Evolutionary conservation across 768 basidiomycete genomes (phyloP).

Genomic region (Pleurotus ostreatus): DNA sequence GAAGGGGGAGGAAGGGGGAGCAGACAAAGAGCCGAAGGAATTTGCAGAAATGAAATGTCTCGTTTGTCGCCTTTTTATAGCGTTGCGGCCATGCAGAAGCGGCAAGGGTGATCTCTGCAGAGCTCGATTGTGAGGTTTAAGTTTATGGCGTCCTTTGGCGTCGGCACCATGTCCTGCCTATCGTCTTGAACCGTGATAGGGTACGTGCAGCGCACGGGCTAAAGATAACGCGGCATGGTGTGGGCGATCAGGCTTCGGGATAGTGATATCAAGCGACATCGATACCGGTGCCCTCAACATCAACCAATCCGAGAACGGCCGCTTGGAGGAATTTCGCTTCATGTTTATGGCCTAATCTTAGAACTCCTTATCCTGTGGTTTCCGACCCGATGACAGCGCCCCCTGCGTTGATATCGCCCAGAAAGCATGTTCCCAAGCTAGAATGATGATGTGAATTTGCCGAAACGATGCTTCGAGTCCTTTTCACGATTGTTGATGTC

Average conservation of each 20-base stretch:
- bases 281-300: neutral
- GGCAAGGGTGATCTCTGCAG: neutral
- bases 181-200: neutral
- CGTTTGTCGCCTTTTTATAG: conserved; percentile 5
- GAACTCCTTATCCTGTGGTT: neutral
- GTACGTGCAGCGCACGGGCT: neutral
- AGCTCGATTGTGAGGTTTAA: conserved; percentile 2
- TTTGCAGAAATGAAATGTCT: too few relatives aligned
- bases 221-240: neutral
- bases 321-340: conserved; percentile 1
- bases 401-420: neutral
- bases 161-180: conserved; percentile 3
- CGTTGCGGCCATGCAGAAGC: conserved; percentile 1
- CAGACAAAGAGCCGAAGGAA: neutral
- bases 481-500: neutral
- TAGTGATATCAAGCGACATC: neutral
- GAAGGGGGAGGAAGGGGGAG: neutral
- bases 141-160: neutral
- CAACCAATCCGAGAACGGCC: neutral
- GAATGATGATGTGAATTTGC: neutral
- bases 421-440: neutral
- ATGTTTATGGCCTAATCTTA: too few relatives aligned
- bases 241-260: neutral
- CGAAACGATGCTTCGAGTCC: neutral
- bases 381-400: neutral